phyloP scores from a whole-genome alignment of 2,329 filamentous ascomycete genomes.

The Orbilia blumenaviensis region DNA sequence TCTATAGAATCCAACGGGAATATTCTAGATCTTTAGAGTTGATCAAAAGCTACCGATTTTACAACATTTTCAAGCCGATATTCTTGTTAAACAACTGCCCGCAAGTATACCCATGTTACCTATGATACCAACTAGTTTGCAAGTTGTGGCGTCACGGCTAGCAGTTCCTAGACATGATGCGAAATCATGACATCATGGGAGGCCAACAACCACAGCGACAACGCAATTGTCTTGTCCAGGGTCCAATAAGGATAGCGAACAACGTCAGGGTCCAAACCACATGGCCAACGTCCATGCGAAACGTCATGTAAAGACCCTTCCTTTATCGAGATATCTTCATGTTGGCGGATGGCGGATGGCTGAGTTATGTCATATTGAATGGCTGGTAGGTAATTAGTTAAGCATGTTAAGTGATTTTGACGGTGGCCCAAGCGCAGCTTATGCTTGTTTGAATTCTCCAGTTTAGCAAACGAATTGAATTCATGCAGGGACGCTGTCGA shows the following conservation, averaged over 20 bases:
- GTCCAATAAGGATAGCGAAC: background rate
- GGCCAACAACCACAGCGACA: slow-evolving; percentile 33
- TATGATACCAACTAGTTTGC: too few relatives aligned
- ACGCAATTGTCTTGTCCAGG: slow-evolving; percentile 3
- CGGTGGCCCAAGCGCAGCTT: background rate
- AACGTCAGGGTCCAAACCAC: slow-evolving; percentile 46
- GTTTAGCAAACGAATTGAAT: background rate
- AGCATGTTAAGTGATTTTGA: too few relatives aligned
- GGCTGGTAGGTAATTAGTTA: too few relatives aligned
- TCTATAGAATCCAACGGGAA: background rate
- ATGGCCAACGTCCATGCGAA: slow-evolving; percentile 33
- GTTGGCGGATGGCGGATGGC: background rate
- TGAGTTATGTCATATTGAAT: too few relatives aligned
- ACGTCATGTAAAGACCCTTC: slow-evolving; percentile 44
- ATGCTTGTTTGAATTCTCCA: too few relatives aligned
- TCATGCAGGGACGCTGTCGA: slow-evolving; percentile 20
- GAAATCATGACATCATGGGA: slow-evolving; percentile 34
- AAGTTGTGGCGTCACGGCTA: slow-evolving; percentile 24
- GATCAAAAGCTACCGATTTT: too few relatives aligned
- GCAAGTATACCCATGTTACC: too few relatives aligned
- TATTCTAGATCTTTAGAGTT: too few relatives aligned
- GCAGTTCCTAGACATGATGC: background rate
- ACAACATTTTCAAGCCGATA: too few relatives aligned
- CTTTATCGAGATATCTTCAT: background rate
- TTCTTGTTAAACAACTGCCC: too few relatives aligned